These are phyloP conservation scores for Medicago lupulina DNA, from an alignment of 306 rosid genomes.

Conservation along the genomic window DNA sequence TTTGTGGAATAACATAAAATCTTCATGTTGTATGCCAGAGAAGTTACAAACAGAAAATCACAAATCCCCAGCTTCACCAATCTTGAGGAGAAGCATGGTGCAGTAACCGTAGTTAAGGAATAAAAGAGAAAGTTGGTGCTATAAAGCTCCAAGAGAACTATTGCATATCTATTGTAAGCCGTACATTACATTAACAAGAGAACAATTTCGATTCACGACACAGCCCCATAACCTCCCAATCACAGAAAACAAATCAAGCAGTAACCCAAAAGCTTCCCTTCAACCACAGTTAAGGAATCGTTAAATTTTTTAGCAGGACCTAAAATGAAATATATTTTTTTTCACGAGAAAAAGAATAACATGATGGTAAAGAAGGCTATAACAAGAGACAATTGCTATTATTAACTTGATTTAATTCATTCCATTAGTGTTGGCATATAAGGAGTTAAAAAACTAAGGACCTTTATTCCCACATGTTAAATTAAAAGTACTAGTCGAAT, in stretches of 20 bases:
- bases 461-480: not conserved
- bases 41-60: constrained; percentile 12
- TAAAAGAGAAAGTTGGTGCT: not conserved
- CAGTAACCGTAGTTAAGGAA: not conserved
- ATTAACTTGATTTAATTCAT: constrained; percentile 9
- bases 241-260: not conserved
- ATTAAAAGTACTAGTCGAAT: constrained; percentile 31
- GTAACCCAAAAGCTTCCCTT: not conserved
- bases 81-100: constrained; percentile 2
- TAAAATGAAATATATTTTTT: not conserved
- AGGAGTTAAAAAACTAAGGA: constrained; percentile 20
- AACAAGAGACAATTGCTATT: constrained; percentile 22
- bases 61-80: constrained; percentile 1
- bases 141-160: not conserved
- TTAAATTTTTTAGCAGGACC: not conserved
- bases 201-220: not conserved
- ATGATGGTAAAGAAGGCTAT: constrained; percentile 21
- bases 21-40: not conserved
- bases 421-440: not conserved
- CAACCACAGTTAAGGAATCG: not conserved
- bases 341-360: constrained; percentile 5
- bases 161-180: constrained; percentile 4
- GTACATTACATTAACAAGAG: not conserved
- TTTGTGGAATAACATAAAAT: constrained; percentile 11
- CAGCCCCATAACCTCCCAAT: not conserved